Evolutionary conservation across 257 asterid genomes (phyloP).

Genomic region (Nyctanthes arbortristis): DNA sequence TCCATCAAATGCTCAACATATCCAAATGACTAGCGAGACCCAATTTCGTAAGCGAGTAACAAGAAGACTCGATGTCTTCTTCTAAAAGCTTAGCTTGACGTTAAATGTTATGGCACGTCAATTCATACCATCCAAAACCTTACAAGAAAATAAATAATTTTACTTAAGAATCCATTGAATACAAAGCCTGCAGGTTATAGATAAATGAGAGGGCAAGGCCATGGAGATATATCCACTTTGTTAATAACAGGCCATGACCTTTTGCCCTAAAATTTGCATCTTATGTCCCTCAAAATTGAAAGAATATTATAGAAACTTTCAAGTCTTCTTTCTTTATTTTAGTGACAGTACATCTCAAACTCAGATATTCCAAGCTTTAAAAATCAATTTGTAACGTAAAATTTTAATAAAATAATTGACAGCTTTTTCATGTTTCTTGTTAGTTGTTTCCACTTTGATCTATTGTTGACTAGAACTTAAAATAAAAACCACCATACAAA

Average conservation of each 20-base stretch:
- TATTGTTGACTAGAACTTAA: conserved; percentile 24
- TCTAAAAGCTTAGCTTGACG: too few relatives aligned
- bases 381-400: conserved; percentile 17
- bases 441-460: conserved; percentile 8
- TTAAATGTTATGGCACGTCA: neutral
- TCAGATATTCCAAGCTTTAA: conserved; percentile 24
- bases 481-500: conserved; percentile 19
- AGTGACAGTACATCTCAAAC: conserved; percentile 43
- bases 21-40: too few relatives aligned
- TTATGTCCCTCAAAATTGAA: conserved; percentile 15
- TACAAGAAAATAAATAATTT: too few relatives aligned
- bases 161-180: too few relatives aligned
- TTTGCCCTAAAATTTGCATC: conserved; percentile 40
- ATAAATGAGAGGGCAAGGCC: conserved; percentile 9
- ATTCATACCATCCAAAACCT: neutral
- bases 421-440: neutral
- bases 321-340: conserved; percentile 28
- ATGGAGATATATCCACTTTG: conserved; percentile 32
- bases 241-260: conserved; percentile 31
- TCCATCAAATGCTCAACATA: neutral
- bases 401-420: neutral
- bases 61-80: neutral
- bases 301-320: conserved; percentile 26
- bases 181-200: conserved; percentile 5
- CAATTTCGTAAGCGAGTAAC: neutral